These are phyloP conservation scores for Stephania yunnanensis DNA, from an alignment of 164 flowering plant genomes.

Conservation along the genomic window DNA sequence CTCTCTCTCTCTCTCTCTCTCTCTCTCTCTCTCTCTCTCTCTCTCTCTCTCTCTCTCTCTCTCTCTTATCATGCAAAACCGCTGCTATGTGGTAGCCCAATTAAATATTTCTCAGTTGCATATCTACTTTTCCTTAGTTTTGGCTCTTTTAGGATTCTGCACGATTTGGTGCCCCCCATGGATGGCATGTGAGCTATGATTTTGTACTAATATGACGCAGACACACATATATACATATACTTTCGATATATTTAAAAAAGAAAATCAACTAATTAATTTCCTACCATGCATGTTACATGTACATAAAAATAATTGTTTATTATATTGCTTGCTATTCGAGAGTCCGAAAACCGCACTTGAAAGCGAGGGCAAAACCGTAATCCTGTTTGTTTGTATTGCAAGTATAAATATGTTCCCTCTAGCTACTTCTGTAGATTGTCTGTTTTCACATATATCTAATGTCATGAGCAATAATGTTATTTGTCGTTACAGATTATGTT, in stretches of 20 bases:
- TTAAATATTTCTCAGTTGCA: constrained; percentile 18
- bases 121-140: constrained; percentile 15
- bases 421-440: background rate
- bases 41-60: constrained; percentile 5
- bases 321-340: background rate
- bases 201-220: background rate
- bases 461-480: constrained; percentile 1
- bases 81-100: constrained; percentile 12
- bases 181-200: constrained; percentile 8
- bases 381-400: background rate
- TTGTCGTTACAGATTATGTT: background rate
- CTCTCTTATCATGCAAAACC: constrained; percentile 14
- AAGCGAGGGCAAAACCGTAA: background rate
- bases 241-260: background rate
- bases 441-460: background rate
- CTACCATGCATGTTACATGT: background rate
- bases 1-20: background rate
- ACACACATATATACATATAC: background rate
- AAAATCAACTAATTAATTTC: background rate
- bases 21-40: constrained; percentile 7
- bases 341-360: background rate
- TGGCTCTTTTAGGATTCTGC: constrained; percentile 30
- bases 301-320: background rate
- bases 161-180: constrained; percentile 30
- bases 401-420: background rate